Base-by-base conservation (phyloP, 176 grass and related monocot genomes). In the Cocos nucifera region DNA sequence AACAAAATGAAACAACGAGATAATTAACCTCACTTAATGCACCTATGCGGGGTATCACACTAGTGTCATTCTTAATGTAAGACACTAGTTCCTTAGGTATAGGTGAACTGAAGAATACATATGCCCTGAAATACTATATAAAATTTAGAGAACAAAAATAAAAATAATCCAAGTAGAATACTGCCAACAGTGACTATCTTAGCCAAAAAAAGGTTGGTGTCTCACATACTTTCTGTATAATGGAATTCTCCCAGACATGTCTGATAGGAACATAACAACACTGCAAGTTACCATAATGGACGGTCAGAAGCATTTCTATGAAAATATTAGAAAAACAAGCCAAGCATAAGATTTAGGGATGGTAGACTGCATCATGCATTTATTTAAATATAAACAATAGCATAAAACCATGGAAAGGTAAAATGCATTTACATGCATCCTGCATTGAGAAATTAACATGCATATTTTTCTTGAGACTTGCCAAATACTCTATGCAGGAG, bases 211-310 rank as follows among this genome's bases (percentile, higher is more conserved):
- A 14, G 12, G 10, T 6, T 30, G 7, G 3, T 14, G 10, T 44
- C 35, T 44, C 14, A 73, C 87, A 39, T 83, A 91, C 93, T 97
- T 97, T 75, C 69, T 88, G 52, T 97, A 97, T 48, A 97, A 67
- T 2, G 93, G 93, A 80, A 84, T 88, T 72, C 93, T 88, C 76
- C 93, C 93, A 63, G 93, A 97, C 93, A 97, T 97, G 77, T 97
- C 93, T 0, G 93, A 97, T 14, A 97, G 84, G 66, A 97, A 73
- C 87, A 91, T 85, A 70, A 97, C 85, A 30, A 97, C 79, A 78
- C 93, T 97, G 87, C 72, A 91, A 55, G 25, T 22, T 56, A 12
- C 2, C 5, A 63, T 66, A 76, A 62, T 14, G 50, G 69, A 24
- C 56, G 17, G 15, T 56, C 63, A 15, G 51, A 51, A 73, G 80